Conservation (phyloP, 352 stramenopile genomes). For the Globisporangium mamillatum region DNA sequence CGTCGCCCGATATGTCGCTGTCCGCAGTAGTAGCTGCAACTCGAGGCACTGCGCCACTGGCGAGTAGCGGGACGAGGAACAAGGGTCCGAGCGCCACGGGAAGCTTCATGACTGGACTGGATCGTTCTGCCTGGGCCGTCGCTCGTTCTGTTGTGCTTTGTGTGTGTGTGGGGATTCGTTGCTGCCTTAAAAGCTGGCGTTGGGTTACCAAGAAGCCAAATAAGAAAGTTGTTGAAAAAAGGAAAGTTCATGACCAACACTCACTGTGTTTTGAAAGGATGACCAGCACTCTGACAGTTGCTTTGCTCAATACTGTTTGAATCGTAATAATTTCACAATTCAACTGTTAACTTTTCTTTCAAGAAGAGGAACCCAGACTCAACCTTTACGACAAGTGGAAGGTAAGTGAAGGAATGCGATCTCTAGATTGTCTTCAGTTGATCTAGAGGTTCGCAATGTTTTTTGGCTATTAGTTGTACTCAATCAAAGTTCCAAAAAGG, state of each 20-base stretch:
- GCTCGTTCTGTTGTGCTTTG: not conserved
- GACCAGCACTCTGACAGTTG: not conserved
- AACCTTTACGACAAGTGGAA: too few species aligned
- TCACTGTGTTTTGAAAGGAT: not conserved
- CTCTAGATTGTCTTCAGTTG: too few species aligned
- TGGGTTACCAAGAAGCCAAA: not conserved
- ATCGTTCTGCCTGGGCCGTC: not conserved
- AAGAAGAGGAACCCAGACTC: not conserved
- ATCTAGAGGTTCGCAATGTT: too few species aligned
- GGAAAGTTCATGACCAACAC: not conserved
- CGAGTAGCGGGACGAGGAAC: not conserved
- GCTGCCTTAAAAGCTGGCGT: not conserved
- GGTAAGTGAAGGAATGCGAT: too few species aligned
- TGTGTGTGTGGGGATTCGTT: not conserved
- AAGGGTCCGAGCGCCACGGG: not conserved
- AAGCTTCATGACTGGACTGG: not conserved
- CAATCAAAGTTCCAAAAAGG: not conserved
- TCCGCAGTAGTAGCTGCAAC: not conserved
- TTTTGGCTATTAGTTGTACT: not conserved
- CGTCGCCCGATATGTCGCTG: not conserved
- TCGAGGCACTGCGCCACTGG: not conserved
- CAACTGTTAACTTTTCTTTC: not conserved
- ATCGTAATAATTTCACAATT: not conserved
- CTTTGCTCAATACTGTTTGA: not conserved
- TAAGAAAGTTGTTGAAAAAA: slow-evolving; percentile 3